A percentile compares a stretch with the other conserved stretches of the same genome.
These are phyloP conservation scores for Claviceps pusilla DNA, from an alignment of 2,329 filamentous ascomycete genomes.

Conservation along the genomic window DNA sequence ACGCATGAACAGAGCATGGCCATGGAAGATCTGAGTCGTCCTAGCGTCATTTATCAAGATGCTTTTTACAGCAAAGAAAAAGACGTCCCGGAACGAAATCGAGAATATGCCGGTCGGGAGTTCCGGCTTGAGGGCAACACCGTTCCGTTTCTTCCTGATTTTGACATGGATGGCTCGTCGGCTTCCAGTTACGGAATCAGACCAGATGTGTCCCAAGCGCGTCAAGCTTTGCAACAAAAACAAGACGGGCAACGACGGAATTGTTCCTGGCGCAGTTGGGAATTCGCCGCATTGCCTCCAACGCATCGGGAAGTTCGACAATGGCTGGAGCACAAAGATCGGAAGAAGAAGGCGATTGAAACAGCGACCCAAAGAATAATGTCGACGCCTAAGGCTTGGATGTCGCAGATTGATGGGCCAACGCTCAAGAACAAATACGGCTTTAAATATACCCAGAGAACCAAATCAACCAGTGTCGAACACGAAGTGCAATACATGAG, in stretches of 20 bases:
- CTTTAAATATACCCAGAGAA: slow-evolving; percentile 73
- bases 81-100: slow-evolving; percentile 61
- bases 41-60: slow-evolving; percentile 65
- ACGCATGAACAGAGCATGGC: slow-evolving; percentile 9
- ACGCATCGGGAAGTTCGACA: slow-evolving; percentile 49
- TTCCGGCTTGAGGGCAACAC: slow-evolving; percentile 65
- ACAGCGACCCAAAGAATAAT: slow-evolving; percentile 9
- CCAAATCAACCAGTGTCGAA: slow-evolving; percentile 58
- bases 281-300: slow-evolving; percentile 58
- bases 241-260: slow-evolving; percentile 31
- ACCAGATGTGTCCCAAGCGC: slow-evolving; percentile 31
- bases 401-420: slow-evolving; percentile 79
- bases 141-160: slow-evolving; percentile 64
- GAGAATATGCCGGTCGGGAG: slow-evolving; percentile 79
- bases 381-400: slow-evolving; percentile 20
- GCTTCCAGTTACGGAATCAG: slow-evolving; percentile 41
- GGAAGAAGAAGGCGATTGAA: slow-evolving; percentile 9
- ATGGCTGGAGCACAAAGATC: slow-evolving; percentile 43
- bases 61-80: slow-evolving; percentile 71
- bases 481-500: slow-evolving; percentile 92
- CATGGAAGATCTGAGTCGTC: slow-evolving; percentile 23
- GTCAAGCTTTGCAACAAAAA: slow-evolving; percentile 30
- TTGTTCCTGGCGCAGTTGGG: slow-evolving; percentile 54
- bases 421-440: slow-evolving; percentile 71
- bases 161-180: slow-evolving; percentile 47